phyloP scores from a whole-genome alignment of 2,329 filamentous ascomycete species.

The Pseudogymnoascus sp. region DNA sequence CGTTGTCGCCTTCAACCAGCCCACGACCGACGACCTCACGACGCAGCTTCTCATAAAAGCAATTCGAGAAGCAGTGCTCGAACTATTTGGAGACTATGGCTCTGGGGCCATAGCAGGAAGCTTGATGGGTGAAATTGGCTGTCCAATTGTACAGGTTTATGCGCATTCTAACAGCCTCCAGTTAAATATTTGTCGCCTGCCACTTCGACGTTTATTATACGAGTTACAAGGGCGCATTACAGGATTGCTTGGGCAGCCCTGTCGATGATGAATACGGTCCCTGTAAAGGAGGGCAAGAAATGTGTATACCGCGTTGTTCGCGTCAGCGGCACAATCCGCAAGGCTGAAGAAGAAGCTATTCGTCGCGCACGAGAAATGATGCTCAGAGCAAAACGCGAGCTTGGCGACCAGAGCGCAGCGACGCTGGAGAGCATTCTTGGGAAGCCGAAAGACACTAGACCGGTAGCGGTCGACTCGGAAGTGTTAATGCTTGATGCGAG shows the following conservation, averaged over 20 bases:
- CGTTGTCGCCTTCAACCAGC: slow-evolving; percentile 67
- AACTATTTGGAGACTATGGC: slow-evolving; percentile 84
- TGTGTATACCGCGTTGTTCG: slow-evolving; percentile 80
- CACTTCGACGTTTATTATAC: slow-evolving; percentile 90
- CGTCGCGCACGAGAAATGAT: slow-evolving; percentile 65
- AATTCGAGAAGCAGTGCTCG: slow-evolving; percentile 61
- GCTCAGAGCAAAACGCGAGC: slow-evolving; percentile 50
- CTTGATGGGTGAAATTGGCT: slow-evolving; percentile 49
- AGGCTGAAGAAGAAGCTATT: slow-evolving; percentile 84
- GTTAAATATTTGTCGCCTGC: slow-evolving; percentile 88
- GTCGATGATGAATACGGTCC: slow-evolving; percentile 67
- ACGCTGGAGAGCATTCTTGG: slow-evolving; percentile 35
- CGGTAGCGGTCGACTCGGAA: slow-evolving; percentile 28
- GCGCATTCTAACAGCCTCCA: slow-evolving; percentile 28
- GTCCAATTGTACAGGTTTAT: background rate
- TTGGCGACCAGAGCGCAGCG: slow-evolving; percentile 32
- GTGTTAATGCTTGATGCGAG: slow-evolving; percentile 39
- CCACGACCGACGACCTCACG: slow-evolving; percentile 65
- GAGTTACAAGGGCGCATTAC: slow-evolving; percentile 74
- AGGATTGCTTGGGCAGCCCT: slow-evolving; percentile 85
- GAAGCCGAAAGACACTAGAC: slow-evolving; percentile 18
- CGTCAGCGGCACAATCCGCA: slow-evolving; percentile 87
- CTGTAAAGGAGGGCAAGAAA: slow-evolving; percentile 46
- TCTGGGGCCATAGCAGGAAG: slow-evolving; percentile 63
- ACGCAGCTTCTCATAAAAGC: slow-evolving; percentile 56